phyloP scores from a whole-genome alignment of 2,329 filamentous ascomycete species.

The Daldinia eschscholtzii region DNA sequence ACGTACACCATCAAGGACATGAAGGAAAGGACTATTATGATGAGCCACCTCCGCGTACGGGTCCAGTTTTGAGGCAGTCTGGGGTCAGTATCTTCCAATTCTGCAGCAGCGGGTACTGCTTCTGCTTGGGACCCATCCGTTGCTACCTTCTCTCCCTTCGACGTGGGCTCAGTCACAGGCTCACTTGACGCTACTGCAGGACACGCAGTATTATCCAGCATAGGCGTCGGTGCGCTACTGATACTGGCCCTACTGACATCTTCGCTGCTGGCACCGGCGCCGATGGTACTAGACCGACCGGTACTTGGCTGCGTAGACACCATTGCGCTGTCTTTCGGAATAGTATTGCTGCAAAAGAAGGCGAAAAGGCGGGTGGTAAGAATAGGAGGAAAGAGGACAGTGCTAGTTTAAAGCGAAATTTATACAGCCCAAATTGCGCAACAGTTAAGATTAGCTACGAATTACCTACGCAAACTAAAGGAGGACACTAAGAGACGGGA shows the following conservation, averaged over 20 bases:
- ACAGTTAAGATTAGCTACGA: not conserved
- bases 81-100: slow-evolving; percentile 9
- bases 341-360: not conserved
- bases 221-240: slow-evolving; percentile 5
- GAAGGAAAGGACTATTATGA: not conserved
- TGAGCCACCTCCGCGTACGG: slow-evolving; percentile 2
- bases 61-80: slow-evolving; percentile 6
- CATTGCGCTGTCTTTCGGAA: not conserved
- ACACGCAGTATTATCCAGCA: slow-evolving; percentile 4
- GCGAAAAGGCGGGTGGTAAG: not conserved
- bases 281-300: slow-evolving; percentile 6
- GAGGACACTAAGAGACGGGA: not conserved
- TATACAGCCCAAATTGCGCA: not conserved
- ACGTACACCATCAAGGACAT: slow-evolving; percentile 10
- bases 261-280: not conserved
- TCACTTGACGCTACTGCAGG: slow-evolving; percentile 9
- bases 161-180: slow-evolving; percentile 1
- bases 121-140: slow-evolving; percentile 5
- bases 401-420: not conserved
- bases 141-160: slow-evolving; percentile 8
- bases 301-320: slow-evolving; percentile 3
- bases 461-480: not conserved
- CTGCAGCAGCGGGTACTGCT: not conserved
- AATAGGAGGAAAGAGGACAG: not conserved
- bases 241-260: slow-evolving; percentile 7